These are phyloP conservation scores for Solanum arcanum DNA, from an alignment of 257 asterid species.

Conservation along the genomic window DNA sequence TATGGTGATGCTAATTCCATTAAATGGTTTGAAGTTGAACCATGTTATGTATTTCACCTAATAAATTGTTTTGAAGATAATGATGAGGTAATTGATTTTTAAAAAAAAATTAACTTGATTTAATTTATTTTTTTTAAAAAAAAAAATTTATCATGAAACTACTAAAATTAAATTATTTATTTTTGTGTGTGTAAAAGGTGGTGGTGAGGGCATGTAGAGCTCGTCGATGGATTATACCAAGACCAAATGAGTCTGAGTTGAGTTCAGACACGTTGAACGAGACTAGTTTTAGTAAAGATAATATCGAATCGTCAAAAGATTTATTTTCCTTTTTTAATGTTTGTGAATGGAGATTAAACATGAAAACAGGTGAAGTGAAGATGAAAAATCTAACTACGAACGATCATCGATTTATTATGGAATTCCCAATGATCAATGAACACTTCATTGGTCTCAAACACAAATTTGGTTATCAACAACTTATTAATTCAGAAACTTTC, in stretches of 20 bases:
- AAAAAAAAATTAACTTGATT: too few species aligned
- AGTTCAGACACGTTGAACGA: slow-evolving; percentile 26
- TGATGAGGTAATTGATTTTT: slow-evolving; percentile 24
- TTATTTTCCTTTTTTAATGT: slow-evolving; percentile 20
- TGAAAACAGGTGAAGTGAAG: slow-evolving; percentile 26
- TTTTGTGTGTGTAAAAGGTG: slow-evolving; percentile 16
- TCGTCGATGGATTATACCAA: slow-evolving; percentile 40
- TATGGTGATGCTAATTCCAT: slow-evolving; percentile 60
- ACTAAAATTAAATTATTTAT: not conserved
- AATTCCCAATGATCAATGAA: slow-evolving; percentile 54
- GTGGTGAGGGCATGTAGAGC: slow-evolving; percentile 47
- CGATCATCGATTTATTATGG: slow-evolving; percentile 25
- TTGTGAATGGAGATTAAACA: slow-evolving; percentile 57
- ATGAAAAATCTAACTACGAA: slow-evolving; percentile 31
- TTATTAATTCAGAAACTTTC: slow-evolving; percentile 23
- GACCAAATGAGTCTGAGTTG: slow-evolving; percentile 24
- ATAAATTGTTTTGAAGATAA: slow-evolving; percentile 55
- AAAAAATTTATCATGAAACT: not conserved
- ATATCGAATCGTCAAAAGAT: not conserved
- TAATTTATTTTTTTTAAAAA: too few species aligned
- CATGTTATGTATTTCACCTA: slow-evolving; percentile 47
- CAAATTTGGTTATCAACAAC: slow-evolving; percentile 42
- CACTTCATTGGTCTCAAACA: slow-evolving; percentile 19
- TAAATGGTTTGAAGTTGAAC: slow-evolving; percentile 57
- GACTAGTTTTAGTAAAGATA: not conserved